Conservation (phyloP, 2,329 filamentous ascomycete genomes). For the Amauroascus niger region DNA sequence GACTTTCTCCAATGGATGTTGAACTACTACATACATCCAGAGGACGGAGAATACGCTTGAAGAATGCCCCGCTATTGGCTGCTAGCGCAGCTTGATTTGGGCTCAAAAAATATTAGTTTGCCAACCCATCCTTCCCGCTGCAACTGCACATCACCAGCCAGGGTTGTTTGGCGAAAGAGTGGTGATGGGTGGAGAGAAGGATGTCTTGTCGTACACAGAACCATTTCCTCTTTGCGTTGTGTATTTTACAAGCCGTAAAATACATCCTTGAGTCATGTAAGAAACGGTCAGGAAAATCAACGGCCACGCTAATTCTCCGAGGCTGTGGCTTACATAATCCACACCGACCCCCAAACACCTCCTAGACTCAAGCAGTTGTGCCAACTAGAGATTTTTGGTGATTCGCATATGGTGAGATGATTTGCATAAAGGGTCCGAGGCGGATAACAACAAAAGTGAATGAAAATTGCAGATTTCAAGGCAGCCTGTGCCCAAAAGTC, state of each 20-base stretch:
- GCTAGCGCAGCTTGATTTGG: not conserved
- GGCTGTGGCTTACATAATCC: not conserved
- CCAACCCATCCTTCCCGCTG: constrained; percentile 12
- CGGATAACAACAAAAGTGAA: not conserved
- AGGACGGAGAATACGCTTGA: not conserved
- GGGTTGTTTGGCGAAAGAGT: not conserved
- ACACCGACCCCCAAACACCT: not conserved
- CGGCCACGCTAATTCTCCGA: not conserved
- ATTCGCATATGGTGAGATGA: not conserved
- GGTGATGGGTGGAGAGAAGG: not conserved
- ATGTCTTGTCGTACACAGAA: not conserved
- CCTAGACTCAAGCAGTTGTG: not conserved
- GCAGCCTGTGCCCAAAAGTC: not conserved
- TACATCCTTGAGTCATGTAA: not conserved
- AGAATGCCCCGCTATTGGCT: not conserved
- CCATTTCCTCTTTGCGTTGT: not conserved
- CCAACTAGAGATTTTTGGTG: not conserved
- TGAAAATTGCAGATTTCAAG: not conserved
- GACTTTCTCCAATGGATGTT: not conserved
- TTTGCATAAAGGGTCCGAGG: not conserved
- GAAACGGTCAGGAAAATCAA: not conserved
- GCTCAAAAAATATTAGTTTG: constrained; percentile 8
- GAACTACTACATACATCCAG: not conserved
- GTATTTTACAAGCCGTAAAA: not conserved
- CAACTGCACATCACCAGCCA: constrained; percentile 12